Conservation (phyloP, 257 asterid species). For the Osmanthus fragrans region DNA sequence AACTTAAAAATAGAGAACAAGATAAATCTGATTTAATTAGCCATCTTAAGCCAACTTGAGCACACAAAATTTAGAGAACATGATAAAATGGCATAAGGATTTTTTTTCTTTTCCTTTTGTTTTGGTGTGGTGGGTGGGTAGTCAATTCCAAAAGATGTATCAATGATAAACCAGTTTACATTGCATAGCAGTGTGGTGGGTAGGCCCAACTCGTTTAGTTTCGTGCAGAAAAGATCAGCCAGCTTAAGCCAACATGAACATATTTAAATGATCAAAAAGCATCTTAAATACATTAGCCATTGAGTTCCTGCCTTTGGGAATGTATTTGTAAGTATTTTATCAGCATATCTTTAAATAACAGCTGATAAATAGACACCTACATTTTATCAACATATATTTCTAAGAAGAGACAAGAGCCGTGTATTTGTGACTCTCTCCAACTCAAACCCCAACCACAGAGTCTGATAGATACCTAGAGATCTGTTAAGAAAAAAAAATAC, state of each 20-base stretch:
- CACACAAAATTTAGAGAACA: too few species aligned
- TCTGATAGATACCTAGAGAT: background rate
- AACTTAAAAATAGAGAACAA: background rate
- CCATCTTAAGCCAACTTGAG: too few species aligned
- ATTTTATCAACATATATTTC: too few species aligned
- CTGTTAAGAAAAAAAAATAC: too few species aligned
- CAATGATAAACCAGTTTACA: conserved; percentile 1
- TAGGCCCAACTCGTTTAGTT: background rate
- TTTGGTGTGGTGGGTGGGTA: background rate
- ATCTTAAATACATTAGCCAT: background rate
- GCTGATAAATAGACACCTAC: too few species aligned
- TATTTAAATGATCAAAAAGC: background rate
- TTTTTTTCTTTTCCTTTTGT: background rate
- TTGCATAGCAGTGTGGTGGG: background rate
- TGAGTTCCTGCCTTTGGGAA: background rate
- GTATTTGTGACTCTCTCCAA: background rate
- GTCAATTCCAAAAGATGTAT: conserved; percentile 1
- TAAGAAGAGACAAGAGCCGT: background rate
- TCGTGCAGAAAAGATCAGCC: background rate
- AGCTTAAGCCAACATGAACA: background rate
- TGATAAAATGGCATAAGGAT: background rate
- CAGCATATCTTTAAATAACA: too few species aligned
- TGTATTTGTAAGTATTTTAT: too few species aligned
- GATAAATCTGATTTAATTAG: background rate
- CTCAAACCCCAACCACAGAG: background rate